Conservation (phyloP, 1,284 basidiomycete species). For the Porodaedalea pini region DNA sequence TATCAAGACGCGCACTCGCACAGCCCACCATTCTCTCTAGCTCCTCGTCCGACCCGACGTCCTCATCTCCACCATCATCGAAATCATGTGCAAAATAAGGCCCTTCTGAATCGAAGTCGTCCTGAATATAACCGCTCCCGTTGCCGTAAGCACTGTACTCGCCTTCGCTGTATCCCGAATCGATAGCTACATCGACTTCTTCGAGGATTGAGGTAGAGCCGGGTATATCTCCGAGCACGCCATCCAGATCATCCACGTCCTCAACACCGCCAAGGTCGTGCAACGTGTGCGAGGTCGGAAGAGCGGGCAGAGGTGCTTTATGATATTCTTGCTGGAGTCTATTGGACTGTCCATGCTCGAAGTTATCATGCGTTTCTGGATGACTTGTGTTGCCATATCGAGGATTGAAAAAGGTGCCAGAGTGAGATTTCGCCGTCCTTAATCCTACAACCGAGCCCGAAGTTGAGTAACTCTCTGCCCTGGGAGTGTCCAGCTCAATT, state of each 20-base stretch:
- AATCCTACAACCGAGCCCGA: neutral
- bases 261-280: slow-evolving; percentile 15
- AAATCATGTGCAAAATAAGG: neutral
- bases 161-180: slow-evolving; percentile 1
- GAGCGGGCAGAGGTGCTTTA: neutral
- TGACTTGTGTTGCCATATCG: neutral
- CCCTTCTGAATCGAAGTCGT: neutral
- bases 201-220: slow-evolving; percentile 17
- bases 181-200: neutral
- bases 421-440: neutral
- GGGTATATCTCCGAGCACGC: slow-evolving; percentile 14
- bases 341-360: neutral
- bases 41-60: slow-evolving; percentile 28
- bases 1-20: slow-evolving; percentile 18
- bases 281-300: neutral
- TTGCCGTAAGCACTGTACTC: neutral
- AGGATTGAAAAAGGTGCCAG: neutral
- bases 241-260: slow-evolving; percentile 9
- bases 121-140: neutral
- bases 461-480: slow-evolving; percentile 4
- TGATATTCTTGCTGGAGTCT: neutral
- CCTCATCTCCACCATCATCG: slow-evolving; percentile 5
- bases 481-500: slow-evolving; percentile 23
- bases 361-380: neutral
- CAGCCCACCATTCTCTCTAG: slow-evolving; percentile 27